Base-by-base conservation (phyloP, 345 rosid genomes). In the Rhodomyrtus tomentosa region DNA sequence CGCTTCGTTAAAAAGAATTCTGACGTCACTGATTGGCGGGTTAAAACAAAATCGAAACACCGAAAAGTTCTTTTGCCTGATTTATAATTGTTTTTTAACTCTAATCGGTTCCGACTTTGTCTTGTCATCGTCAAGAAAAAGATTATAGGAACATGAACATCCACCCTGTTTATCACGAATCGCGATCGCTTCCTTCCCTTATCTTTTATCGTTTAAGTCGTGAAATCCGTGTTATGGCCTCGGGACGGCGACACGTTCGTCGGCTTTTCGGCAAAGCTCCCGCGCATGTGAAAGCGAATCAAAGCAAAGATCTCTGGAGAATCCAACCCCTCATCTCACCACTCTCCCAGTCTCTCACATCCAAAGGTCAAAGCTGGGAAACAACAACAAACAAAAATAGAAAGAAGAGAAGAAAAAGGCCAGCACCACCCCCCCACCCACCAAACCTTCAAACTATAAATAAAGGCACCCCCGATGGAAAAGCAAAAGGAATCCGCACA, bases 71-170 rank as follows among this genome's bases (percentile, higher is more conserved):
- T 48, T 48, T n/a, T n/a, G n/a, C 38, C 73, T 29, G 16, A 62
- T 32, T 3, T 32, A 29, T 32, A 15, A 62, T 62, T 2, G 20
- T 15, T 62, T 22, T 62, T 22, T 7, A 32, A 7, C 42, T 16
- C 7, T 62, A 62, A 29, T 62, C 38, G 22, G 22, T 62, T 29
- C 9, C 5, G 3, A 2, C 15, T 29, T 29, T 7, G 21, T 29
- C 42, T 27, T 9, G 1, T 58, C 5, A 0, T 4, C 0, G 0
- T 5, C 0, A 1, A 58, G 36, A 27, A 58, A n/a, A 13, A n/a
- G 29, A 58, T 27, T 58, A 16, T 27, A n/a, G 18, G 21, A 29
- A 18, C 6, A 7, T 2, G 21, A 29, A 18, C 6, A 7, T 2
- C 40, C 21, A 15, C 21, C 5, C 21, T 2, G 2, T 36, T 18